Evolutionary conservation across 306 rosid genomes (phyloP), one percentile per base, ranked within the genome.

Genomic region (Abrus pulchellus): DNA sequence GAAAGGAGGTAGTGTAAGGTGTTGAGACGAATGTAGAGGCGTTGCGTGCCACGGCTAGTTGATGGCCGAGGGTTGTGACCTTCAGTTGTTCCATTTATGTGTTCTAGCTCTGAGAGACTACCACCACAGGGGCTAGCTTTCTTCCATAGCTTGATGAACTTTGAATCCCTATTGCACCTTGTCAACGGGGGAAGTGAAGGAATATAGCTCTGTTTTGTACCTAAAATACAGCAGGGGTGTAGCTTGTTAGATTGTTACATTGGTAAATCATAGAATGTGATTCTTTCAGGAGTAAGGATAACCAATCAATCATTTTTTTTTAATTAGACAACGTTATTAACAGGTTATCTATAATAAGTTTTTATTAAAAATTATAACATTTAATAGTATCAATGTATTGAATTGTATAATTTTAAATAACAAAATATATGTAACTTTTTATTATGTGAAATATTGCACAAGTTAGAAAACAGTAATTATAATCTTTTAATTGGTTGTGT

Each of bases 11-110:
- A 84, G 59, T 91, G 93, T 60, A 95, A 79, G 36, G 99, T 91
- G 89, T 95, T 95, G 83, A 95, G 94, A 9, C 99, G 97, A 73
- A 93, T 71, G 77, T 95, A 95, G 1, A 95, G 93, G 68, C 99
- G 98, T 43, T 95, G 99, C 0, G 99, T 93, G 43, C 98, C 99
- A 13, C 99, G 87, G 86, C 97, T 95, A 0, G 99, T 95, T 6
- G 94, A 91, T 5, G 95, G 96, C 7, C 90, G 86, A 5, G 96
- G 90, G 83, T 91, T 83, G 60, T 90, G 81, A 10, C 91, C 92
- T 28, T 94, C 97, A 47, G 79, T 75, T 55, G 82, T 9, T 75
- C 85, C 91, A 9, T 54, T 45, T 27, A 71, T 86, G 62, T 56
- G 68, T 7, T 83, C 76, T 13, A 53, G 48, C 9, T 84, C 98